Conservation (phyloP, 1,284 basidiomycete genomes). For the Malassezia cuniculi region DNA sequence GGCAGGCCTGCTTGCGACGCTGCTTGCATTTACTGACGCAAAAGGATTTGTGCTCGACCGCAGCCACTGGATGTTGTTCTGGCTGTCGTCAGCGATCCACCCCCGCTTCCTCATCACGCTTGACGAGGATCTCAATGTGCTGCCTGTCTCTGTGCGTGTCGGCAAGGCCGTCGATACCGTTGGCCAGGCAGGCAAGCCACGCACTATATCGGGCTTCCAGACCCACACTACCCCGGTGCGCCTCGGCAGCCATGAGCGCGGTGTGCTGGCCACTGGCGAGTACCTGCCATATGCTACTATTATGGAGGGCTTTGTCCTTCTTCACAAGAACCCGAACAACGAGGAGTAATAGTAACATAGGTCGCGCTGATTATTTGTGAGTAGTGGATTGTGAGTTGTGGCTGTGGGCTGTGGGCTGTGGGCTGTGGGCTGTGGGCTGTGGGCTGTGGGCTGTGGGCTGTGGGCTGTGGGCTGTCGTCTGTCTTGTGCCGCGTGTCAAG, state of each 20-base stretch:
- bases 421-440: too few relatives aligned
- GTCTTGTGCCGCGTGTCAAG: too few relatives aligned
- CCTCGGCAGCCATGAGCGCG: constrained; percentile 79
- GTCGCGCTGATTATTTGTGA: too few relatives aligned
- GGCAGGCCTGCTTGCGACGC: constrained; percentile 74
- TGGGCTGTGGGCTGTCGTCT: too few relatives aligned
- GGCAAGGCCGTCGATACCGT: constrained; percentile 56
- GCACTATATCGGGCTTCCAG: constrained; percentile 45
- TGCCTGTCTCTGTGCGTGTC: constrained; percentile 83
- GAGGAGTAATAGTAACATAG: constrained; percentile 27
- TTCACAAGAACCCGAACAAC: constrained; percentile 47
- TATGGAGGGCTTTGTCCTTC: constrained; percentile 37
- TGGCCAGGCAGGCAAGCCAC: constrained; percentile 46
- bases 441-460: too few relatives aligned
- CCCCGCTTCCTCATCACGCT: constrained; percentile 96
- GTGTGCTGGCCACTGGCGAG: constrained; percentile 92
- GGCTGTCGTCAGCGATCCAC: constrained; percentile 88
- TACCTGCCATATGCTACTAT: constrained; percentile 71
- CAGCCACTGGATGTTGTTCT: constrained; percentile 97
- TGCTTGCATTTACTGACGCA: constrained; percentile 85
- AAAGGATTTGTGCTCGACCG: constrained; percentile 87
- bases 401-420: too few relatives aligned
- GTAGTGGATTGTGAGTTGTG: too few relatives aligned
- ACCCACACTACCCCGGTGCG: constrained; percentile 93
- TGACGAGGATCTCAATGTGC: constrained; percentile 58